Evolutionary conservation across 495 filamentous ascomycete species (phyloP), one percentile per base, ranked within the genome.

Genomic region (Chaetomium fimeti): DNA sequence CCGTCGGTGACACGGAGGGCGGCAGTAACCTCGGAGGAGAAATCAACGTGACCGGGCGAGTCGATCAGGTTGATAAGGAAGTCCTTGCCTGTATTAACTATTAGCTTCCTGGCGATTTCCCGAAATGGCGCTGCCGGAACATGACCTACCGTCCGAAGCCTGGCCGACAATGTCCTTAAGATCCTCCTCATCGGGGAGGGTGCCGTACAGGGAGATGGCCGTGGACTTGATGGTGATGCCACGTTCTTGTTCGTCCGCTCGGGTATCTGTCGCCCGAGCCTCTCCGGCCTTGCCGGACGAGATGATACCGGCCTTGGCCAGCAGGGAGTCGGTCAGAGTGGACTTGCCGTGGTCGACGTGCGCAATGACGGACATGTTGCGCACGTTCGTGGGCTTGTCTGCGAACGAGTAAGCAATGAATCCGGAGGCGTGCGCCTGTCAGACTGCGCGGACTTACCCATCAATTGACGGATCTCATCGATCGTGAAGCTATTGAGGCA

Each of bases 31-130:
- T 99, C 94, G 68, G 94, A 99, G 25, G 94, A 99, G 89, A 99
- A 99, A 83, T 99, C 94, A 79, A 99, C 94, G 92, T 99, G 94
- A 84, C 94, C 94, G 66, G 94, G 94, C 32, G 94, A 99, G 79
- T 99, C 94, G 82, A 99, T 99, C 85, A 99, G 84, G 87, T 99
- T 99, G 87, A 99, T 93, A 87, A 99, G 86, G 88, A 99, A 99
- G 78, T 97, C 91, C 67, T 78, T 85, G 83, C 80, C 95, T 75
- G 62, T 29, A 16, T 18, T 11, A 16, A 18, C 12, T 8, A 56
- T 71, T 48, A 68, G 63, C 57, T 24, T 56, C 18, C 25, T 20
- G 53, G 16, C 53, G 22, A 24, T 42, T 22, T 2, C 43, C 45
- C 3, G 32, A 32, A 22, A 12, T 9, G 24, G 57, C 15, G 29